Evolutionary conservation across 176 grass and related monocot species (phyloP).

Genomic region (Alopecurus myosuroides): DNA sequence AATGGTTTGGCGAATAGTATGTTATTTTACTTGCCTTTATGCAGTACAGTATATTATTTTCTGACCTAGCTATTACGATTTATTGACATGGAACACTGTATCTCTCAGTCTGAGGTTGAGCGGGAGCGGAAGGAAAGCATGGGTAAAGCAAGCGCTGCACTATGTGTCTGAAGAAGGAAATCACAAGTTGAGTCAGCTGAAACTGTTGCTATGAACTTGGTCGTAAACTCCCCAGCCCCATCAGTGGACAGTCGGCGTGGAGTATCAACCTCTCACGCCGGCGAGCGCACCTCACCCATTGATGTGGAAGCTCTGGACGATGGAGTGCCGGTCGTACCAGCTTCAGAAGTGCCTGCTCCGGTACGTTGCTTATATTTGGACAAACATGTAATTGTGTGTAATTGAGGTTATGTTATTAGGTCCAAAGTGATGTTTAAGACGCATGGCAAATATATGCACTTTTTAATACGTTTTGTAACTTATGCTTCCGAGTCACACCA

Average conservation of each 20-base stretch:
- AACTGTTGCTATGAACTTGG: constrained; percentile 22
- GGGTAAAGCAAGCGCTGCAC: background rate
- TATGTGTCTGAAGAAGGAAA: constrained; percentile 6
- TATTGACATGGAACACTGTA: too few species aligned
- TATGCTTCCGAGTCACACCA: background rate
- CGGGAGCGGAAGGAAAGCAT: constrained; percentile 1
- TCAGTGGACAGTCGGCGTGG: background rate
- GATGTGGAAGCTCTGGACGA: constrained; percentile 39
- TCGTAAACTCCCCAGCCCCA: background rate
- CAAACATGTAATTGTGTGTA: background rate
- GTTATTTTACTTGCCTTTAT: too few species aligned
- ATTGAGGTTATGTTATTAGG: background rate
- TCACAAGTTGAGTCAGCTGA: constrained; percentile 11
- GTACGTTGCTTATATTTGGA: background rate
- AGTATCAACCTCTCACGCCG: background rate
- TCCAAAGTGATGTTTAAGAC: background rate
- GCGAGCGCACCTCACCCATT: constrained; percentile 20
- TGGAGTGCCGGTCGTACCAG: constrained; percentile 25
- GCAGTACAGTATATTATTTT: too few species aligned
- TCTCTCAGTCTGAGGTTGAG: constrained; percentile 20
- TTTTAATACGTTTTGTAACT: background rate
- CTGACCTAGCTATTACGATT: too few species aligned
- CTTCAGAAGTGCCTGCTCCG: constrained; percentile 30
- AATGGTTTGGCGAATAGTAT: too few species aligned
- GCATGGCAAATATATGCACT: background rate